Evolutionary conservation across 768 basidiomycete species (phyloP), one percentile per base, ranked within the genome.

Genomic region (Auricularia sp.): DNA sequence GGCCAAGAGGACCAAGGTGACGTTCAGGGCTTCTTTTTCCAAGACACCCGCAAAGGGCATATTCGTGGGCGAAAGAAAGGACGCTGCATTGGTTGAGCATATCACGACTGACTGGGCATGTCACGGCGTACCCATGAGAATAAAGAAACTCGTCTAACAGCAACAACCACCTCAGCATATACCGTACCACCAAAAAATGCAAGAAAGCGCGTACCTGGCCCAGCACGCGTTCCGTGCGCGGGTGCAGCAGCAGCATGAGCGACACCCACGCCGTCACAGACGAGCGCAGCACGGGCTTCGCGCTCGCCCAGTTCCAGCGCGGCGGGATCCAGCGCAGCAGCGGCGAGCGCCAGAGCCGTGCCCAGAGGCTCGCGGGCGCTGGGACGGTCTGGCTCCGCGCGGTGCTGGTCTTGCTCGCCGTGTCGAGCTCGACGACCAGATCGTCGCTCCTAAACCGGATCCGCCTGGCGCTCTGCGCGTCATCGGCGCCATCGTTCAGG

Each of bases 1-100:
- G 34, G 79, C 77, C 8, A 77, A 21, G 1, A 75, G 67, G 0
- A 80, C 80, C 58, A 85, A 83, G 0, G 77, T 21, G 4, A 88
- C 65, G 42, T 86, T 81, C 5, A 82, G 75, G 8, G 82, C 54
- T 69, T 90, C 87, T 1, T 87, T 83, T 69, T 90, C 88, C 14
- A 88, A 70, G 3, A 87, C 85, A 3, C 80, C 77, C n/a, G 87
- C 74, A 68, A 90, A 88, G 0, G 87, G 85, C 63, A 87, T 87
- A 23, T 70, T 76, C 0, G 89, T 87, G 1, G 89, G 86, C 3
- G 86, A 86, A 3, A 91, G 67, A 67, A 90, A 82, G 0, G 84
- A 75, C 3, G 83, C 88, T 88, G 62, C 7, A 4, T 4, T 12
- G 14, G 16, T 12, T 51, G 14, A 51, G 47, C 47, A 51, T 1